phyloP scores from a whole-genome alignment of 2,329 filamentous ascomycete species.

The Penicillium sp. region DNA sequence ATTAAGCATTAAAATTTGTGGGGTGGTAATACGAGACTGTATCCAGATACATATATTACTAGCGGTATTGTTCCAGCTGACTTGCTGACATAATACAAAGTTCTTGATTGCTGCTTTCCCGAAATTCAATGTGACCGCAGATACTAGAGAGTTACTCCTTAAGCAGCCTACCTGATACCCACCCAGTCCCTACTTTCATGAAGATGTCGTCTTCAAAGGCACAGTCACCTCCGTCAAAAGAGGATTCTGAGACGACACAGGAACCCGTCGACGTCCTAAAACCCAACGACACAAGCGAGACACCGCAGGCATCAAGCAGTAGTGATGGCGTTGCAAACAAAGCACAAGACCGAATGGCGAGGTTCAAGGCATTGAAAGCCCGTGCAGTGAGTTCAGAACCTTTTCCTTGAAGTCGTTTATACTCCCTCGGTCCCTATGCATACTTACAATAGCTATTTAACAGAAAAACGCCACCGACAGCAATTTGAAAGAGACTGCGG shows the following conservation, averaged over 20 bases:
- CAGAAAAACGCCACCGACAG: slow-evolving; percentile 41
- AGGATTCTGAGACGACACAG: not conserved
- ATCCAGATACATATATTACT: slow-evolving; percentile 1
- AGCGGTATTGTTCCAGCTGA: not conserved
- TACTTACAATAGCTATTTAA: slow-evolving; percentile 20
- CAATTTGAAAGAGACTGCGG: slow-evolving; percentile 79
- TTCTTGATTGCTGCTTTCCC: not conserved
- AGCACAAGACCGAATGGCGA: slow-evolving; percentile 64
- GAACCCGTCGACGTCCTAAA: not conserved
- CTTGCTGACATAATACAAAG: slow-evolving; percentile 10
- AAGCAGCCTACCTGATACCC: not conserved
- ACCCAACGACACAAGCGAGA: slow-evolving; percentile 2
- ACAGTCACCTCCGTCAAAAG: not conserved
- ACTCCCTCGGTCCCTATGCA: not conserved
- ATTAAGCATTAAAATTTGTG: no score
- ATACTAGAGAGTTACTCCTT: not conserved
- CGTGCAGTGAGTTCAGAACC: slow-evolving; percentile 54
- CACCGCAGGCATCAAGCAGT: slow-evolving; percentile 14
- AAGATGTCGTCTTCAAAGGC: slow-evolving; percentile 9
- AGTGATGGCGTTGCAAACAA: slow-evolving; percentile 22
- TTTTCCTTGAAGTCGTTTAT: slow-evolving; percentile 3
- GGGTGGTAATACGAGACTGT: no score
- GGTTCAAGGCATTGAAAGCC: slow-evolving; percentile 83
- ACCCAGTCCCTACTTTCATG: not conserved
- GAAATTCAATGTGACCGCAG: not conserved